Evolutionary conservation across 2,329 filamentous ascomycete species (phyloP), one percentile per base, ranked within the genome.

Genomic region (Coniochaeta hoffmannii): DNA sequence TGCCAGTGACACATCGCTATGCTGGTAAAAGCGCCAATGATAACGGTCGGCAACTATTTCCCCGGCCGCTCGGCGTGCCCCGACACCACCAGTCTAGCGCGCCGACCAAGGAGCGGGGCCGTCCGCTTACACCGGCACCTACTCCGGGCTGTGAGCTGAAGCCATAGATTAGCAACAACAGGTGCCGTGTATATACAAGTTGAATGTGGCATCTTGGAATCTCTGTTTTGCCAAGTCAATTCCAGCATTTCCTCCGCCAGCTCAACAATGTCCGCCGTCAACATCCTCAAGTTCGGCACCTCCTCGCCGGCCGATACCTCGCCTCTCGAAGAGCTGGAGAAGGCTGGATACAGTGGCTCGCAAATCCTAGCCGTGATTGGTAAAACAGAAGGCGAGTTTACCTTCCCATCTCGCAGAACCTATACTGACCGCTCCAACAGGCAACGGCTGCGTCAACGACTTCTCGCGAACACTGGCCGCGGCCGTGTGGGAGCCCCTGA

Each of bases 401-500:
- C 4, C 12, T 44, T 32, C 28, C 11, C 28, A 19, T 12, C 7
- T 22, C 11, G 11, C 15, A 11, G 2, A 10, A 10, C 1, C 6
- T 15, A 28, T 31, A 55, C 34, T 34, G 32, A 51, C 8, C 10
- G 17, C 10, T 19, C 7, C 12, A 35, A 2, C 24, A 67, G 65
- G 66, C n/a, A 68, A 70, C 56, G 66, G 66, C 46, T 70, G 67
- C 56, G 65, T 68, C 15, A 68, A 70, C 56, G 68, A 69, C 56
- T 68, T 69, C 58, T 68, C 64, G 10, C 62, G 66, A 2, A 68
- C 66, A 7, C 61, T 69, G 9, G 64, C 63, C 44, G 60, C 65
- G 2, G 56, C 62, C 19, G 65, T 68, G 11, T 68, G 66, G 66
- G 65, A 68, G 38, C 63, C 63, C 9, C 60, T 61, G 1, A 64